phyloP scores from a whole-genome alignment of 2,329 filamentous ascomycete genomes.

The Parastagonospora nodorum region DNA sequence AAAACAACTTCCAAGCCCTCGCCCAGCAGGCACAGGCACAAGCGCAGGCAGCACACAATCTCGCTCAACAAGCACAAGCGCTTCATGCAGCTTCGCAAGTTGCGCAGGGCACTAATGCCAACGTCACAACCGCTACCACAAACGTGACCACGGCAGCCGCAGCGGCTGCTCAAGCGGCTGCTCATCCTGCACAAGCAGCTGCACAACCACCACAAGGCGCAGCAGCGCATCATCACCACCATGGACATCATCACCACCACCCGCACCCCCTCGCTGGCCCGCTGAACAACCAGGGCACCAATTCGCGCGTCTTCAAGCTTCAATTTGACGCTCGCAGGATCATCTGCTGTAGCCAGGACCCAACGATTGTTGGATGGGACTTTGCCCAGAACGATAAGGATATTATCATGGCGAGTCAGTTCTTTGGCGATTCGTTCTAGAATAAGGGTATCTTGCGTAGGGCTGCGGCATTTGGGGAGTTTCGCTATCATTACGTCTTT shows the following conservation, averaged over 20 bases:
- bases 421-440: constrained; percentile 65
- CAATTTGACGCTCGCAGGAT: constrained; percentile 95
- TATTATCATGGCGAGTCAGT: constrained; percentile 75
- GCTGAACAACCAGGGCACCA: constrained; percentile 43
- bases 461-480: not conserved
- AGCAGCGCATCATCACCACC: constrained; percentile 23
- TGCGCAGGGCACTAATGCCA: constrained; percentile 22
- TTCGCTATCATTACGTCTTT: too few species aligned
- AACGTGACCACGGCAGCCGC: constrained; percentile 9
- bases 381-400: constrained; percentile 88
- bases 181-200: constrained; percentile 14
- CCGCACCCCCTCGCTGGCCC: constrained; percentile 31
- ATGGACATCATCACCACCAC: constrained; percentile 40
- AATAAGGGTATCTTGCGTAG: not conserved
- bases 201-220: constrained; percentile 19
- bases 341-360: constrained; percentile 91
- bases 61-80: constrained; percentile 42
- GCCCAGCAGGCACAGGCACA: constrained; percentile 46
- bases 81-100: constrained; percentile 42
- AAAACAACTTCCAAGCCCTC: constrained; percentile 39
- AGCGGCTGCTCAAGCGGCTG: constrained; percentile 10
- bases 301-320: constrained; percentile 84
- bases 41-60: constrained; percentile 40
- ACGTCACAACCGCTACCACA: constrained; percentile 10
- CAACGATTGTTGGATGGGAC: constrained; percentile 94